Evolutionary conservation across 768 basidiomycete genomes (phyloP), one percentile per base, ranked within the genome.

Genomic region (Sporobolomyces roseus): DNA sequence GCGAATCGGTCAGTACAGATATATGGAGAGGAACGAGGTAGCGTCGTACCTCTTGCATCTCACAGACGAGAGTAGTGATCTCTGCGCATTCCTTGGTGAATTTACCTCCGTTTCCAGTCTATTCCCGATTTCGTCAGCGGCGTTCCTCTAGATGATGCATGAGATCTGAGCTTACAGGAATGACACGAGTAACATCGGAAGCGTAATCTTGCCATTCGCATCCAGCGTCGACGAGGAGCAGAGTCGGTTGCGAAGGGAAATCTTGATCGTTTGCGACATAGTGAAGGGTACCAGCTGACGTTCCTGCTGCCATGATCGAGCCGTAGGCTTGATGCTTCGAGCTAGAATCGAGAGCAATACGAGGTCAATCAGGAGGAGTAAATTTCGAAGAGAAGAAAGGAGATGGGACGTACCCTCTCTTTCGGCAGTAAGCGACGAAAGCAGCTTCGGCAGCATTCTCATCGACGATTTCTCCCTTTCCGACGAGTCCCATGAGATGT

Each of bases 381-480:
- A 16, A 9, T 4, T 16, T 41, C 23, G 17, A 10, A 3, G 10
- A 3, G 1, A 7, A 7, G 59, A n/a, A 52, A 19, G 38, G 16
- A 17, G 33, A 45, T 52, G 45, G 38, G 32, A 78, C 86, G 72
- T 60, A 93, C 91, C 91, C 92, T 79, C 91, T 87, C 65, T 91
- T 82, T 58, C 91, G 82, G 79, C 93, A 96, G 1, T 87, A 87
- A 3, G 93, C 91, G 0, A 91, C 89, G 71, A 97, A 98, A 12
- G 93, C 83, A 0, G 93, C 94, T 77, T 94, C 93, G 0, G 92
- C 94, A 77, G 96, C 93, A 0, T 86, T 88, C 79, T 98, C 94
- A 74, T 88, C 90, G 80, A 90, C 86, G 21, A 97, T 90, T 51
- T 91, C 80, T 89, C 93, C 96, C 75, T 76, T 36, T 81, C 78